phyloP scores from a whole-genome alignment of 139 green algal species.

The Coelastrella sp. region DNA sequence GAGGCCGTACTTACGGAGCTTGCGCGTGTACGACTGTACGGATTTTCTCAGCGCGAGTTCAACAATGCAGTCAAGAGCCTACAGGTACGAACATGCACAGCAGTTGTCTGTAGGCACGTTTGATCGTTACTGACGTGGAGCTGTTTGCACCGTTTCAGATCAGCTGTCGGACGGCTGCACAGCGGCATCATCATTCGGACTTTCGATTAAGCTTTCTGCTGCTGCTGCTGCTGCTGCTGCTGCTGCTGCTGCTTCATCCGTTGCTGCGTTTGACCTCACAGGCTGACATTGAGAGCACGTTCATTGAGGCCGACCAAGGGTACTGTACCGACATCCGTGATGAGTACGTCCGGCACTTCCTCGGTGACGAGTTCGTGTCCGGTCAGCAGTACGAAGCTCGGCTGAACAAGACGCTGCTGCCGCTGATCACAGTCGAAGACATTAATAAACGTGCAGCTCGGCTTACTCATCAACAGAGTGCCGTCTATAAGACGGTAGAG shows the following conservation, averaged over 20 bases:
- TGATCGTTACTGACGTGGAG: not conserved
- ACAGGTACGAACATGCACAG: not conserved
- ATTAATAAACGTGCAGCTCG: constrained; percentile 58
- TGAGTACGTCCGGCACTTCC: constrained; percentile 85
- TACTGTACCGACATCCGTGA: constrained; percentile 73
- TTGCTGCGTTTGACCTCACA: no score
- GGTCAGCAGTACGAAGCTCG: constrained; percentile 79
- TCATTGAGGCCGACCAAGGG: constrained; percentile 82
- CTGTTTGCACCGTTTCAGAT: no score
- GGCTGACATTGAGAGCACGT: constrained; percentile 77
- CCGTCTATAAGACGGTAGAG: constrained; percentile 44
- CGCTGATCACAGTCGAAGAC: constrained; percentile 63
- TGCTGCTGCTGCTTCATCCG: no score
- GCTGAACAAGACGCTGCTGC: constrained; percentile 78
- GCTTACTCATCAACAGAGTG: not conserved
- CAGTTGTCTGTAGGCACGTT: not conserved
- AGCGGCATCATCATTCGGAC: no score
- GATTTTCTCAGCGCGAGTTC: constrained; percentile 69
- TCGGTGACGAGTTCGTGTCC: constrained; percentile 71
- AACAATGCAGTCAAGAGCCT: constrained; percentile 20
- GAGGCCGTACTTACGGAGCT: constrained; percentile 80
- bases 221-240: not conserved
- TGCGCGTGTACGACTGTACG: constrained; percentile 79
- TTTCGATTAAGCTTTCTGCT: not conserved
- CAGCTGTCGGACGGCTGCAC: no score